Conservation (phyloP, 257 asterid genomes). For the Nyctanthes arbortristis region DNA sequence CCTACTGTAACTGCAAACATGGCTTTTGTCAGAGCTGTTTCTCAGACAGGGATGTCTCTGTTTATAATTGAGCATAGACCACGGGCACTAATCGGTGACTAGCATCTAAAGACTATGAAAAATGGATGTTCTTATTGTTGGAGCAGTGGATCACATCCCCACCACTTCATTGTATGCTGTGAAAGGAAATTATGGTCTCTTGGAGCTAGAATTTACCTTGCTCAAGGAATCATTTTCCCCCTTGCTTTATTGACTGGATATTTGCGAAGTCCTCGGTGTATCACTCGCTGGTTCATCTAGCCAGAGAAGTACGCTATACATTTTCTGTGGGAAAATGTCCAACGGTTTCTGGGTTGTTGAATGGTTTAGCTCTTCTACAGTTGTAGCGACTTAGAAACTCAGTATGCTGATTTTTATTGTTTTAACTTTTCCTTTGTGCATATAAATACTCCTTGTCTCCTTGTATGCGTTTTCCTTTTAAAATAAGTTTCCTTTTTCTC, state of each 20-base stretch:
- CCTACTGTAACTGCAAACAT: constrained; percentile 89
- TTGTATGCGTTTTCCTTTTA: not conserved
- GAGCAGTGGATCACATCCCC: not conserved
- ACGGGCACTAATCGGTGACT: constrained; percentile 84
- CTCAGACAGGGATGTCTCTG: constrained; percentile 88
- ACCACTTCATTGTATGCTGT: not conserved
- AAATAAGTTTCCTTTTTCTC: not conserved
- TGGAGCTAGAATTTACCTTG: constrained; percentile 12
- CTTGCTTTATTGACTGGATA: constrained; percentile 7
- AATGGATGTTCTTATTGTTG: not conserved
- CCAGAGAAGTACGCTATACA: not conserved
- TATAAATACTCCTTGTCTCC: not conserved
- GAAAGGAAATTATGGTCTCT: not conserved
- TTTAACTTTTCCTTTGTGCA: not conserved
- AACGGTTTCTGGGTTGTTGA: not conserved
- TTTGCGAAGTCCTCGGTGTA: not conserved
- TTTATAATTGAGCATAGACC: constrained; percentile 77
- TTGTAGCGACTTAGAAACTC: not conserved
- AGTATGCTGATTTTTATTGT: not conserved
- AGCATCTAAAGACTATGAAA: constrained; percentile 6
- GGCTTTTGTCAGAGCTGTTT: constrained; percentile 87
- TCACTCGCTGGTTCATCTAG: constrained; percentile 5
- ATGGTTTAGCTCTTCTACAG: not conserved
- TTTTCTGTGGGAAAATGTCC: not conserved
- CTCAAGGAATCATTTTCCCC: constrained; percentile 11